Conservation (phyloP, 140 eudicot genomes). For the Anethum foeniculum region DNA sequence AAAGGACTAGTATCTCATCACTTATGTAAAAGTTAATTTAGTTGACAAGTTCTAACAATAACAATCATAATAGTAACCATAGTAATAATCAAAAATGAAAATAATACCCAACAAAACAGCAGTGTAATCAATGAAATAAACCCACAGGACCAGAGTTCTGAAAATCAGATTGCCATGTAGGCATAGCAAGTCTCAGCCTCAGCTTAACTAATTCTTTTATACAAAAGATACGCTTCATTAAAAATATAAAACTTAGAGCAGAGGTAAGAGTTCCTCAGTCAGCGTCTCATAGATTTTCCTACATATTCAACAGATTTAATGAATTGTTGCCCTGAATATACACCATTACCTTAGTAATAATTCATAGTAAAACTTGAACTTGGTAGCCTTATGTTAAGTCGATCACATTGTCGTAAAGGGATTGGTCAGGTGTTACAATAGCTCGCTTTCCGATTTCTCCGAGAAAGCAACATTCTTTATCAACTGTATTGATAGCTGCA, state of each 20-base stretch:
- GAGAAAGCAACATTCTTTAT: constrained; percentile 36
- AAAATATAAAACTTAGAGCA: neutral
- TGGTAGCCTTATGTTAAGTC: constrained; percentile 5
- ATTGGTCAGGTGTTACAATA: constrained; percentile 54
- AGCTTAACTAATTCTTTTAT: neutral
- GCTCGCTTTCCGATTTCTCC: constrained; percentile 51
- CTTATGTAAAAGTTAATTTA: too few relatives aligned
- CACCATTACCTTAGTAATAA: neutral
- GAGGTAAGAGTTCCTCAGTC: neutral
- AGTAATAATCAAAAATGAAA: neutral
- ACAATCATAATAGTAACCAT: too few relatives aligned
- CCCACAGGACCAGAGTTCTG: neutral
- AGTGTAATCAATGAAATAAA: neutral
- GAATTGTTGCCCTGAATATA: neutral
- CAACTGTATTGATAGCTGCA: constrained; percentile 40
- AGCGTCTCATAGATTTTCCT: neutral
- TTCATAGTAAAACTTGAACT: neutral
- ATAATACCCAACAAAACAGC: neutral
- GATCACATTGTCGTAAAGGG: constrained; percentile 27
- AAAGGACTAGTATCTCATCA: neutral
- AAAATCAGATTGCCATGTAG: neutral
- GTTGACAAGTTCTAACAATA: neutral
- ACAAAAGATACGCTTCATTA: neutral
- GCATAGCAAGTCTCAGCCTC: neutral
- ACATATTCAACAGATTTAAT: neutral